Conservation (phyloP, 352 stramenopile genomes). For the Phytopythium oedochilum region DNA sequence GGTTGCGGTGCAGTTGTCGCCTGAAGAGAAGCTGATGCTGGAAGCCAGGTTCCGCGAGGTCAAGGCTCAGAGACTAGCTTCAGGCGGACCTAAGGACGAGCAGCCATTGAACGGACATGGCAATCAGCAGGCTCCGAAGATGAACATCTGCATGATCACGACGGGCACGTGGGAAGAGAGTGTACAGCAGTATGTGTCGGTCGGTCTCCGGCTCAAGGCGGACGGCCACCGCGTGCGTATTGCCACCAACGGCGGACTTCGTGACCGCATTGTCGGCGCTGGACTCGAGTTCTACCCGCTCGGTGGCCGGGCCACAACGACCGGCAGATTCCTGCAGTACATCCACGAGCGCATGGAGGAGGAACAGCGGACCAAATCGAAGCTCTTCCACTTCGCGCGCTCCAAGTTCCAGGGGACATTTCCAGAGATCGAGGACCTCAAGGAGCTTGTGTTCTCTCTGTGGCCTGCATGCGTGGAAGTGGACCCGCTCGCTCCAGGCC, state of each 20-base stretch:
- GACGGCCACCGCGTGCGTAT: conserved; percentile 90
- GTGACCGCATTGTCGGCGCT: conserved; percentile 48
- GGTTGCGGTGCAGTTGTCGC: conserved; percentile 36
- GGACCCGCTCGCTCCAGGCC: conserved; percentile 31
- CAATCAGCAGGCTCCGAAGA: conserved; percentile 17
- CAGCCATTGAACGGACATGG: conserved; percentile 10
- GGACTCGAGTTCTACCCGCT: conserved; percentile 74
- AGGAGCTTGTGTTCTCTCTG: conserved; percentile 51
- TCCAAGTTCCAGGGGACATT: conserved; percentile 1
- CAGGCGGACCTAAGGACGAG: conserved; percentile 8
- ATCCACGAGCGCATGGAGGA: conserved; percentile 15
- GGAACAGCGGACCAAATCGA: not conserved
- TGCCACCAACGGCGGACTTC: conserved; percentile 76
- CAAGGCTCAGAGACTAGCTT: conserved; percentile 13
- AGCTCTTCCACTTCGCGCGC: not conserved
- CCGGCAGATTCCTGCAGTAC: conserved; percentile 40
- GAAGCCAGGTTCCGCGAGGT: conserved; percentile 22
- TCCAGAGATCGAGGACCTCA: conserved; percentile 29
- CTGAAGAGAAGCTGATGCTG: not conserved
- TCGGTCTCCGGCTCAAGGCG: conserved; percentile 64
- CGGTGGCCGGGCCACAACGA: conserved; percentile 38
- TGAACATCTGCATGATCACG: conserved; percentile 74
- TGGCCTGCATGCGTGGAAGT: conserved; percentile 50
- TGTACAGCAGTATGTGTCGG: conserved; percentile 67
- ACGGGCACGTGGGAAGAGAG: conserved; percentile 64